A percentile compares a stretch with the other conserved stretches of the same genome.
phyloP scores from a whole-genome alignment of 1,284 basidiomycete species.

The Paramarasmius palmivorus region DNA sequence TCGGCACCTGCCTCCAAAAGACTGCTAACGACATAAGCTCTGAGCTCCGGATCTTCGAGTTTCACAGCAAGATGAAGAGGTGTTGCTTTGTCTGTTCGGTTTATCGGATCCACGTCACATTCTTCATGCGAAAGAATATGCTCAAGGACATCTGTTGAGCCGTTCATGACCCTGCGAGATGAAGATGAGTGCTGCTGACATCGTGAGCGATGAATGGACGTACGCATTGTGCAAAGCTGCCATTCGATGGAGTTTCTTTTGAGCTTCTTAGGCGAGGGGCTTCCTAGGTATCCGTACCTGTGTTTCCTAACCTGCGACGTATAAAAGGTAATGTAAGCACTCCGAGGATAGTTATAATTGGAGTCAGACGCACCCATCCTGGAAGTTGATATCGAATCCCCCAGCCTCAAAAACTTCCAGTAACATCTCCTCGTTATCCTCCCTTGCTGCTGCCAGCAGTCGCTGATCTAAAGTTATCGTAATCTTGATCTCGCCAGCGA shows the following conservation, averaged over 20 bases:
- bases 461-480: slow-evolving; percentile 60
- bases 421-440: slow-evolving; percentile 73
- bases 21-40: slow-evolving; percentile 56
- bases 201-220: slow-evolving; percentile 27
- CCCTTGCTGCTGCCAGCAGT: slow-evolving; percentile 73
- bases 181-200: not conserved
- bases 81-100: slow-evolving; percentile 74
- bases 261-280: not conserved
- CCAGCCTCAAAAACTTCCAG: slow-evolving; percentile 59
- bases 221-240: slow-evolving; percentile 82
- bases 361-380: slow-evolving; percentile 63
- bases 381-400: slow-evolving; percentile 71
- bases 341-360: not conserved
- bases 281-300: slow-evolving; percentile 40
- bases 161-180: slow-evolving; percentile 46
- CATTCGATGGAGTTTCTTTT: not conserved
- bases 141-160: slow-evolving; percentile 67
- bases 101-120: slow-evolving; percentile 85
- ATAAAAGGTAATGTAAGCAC: not conserved
- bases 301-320: slow-evolving; percentile 67
- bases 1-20: slow-evolving; percentile 81
- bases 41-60: slow-evolving; percentile 60
- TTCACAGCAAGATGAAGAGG: slow-evolving; percentile 82
- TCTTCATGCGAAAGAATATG: slow-evolving; percentile 72
- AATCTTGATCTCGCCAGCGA: not conserved